Conservation (phyloP, 225 moss, liverwort and hornwort species). For the Neckera pumila region DNA sequence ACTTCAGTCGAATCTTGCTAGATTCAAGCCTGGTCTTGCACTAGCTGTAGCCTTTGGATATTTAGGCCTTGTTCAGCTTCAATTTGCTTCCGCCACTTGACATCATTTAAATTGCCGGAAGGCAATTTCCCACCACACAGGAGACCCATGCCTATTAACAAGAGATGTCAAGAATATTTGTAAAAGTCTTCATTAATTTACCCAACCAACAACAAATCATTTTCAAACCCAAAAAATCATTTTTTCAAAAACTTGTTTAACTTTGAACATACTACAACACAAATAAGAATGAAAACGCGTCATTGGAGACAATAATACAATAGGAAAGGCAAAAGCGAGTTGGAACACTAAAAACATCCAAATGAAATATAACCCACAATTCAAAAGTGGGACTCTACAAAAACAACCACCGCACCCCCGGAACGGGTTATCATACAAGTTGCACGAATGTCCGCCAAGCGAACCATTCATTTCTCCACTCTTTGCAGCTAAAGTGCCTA, state of each 20-base stretch:
- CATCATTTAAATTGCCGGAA: neutral
- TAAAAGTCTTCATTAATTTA: neutral
- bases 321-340: neutral
- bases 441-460: neutral
- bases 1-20: neutral
- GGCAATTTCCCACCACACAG: neutral
- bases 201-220: neutral
- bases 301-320: neutral
- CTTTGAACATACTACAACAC: neutral
- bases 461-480: neutral
- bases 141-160: neutral
- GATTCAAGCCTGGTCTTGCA: neutral
- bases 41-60: neutral
- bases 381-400: neutral
- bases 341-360: neutral
- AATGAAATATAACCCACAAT: neutral
- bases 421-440: neutral
- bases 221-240: neutral
- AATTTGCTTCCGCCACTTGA: neutral
- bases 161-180: neutral
- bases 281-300: neutral
- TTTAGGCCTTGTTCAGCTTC: neutral
- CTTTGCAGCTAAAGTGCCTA: neutral
- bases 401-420: conserved; percentile 3
- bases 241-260: neutral